Percentiles rank a stretch among this genome's conserved stretches.
These are phyloP conservation scores for Arachnopeziza araneosa DNA, from an alignment of 2,329 filamentous ascomycete genomes.

Conservation along the genomic window DNA sequence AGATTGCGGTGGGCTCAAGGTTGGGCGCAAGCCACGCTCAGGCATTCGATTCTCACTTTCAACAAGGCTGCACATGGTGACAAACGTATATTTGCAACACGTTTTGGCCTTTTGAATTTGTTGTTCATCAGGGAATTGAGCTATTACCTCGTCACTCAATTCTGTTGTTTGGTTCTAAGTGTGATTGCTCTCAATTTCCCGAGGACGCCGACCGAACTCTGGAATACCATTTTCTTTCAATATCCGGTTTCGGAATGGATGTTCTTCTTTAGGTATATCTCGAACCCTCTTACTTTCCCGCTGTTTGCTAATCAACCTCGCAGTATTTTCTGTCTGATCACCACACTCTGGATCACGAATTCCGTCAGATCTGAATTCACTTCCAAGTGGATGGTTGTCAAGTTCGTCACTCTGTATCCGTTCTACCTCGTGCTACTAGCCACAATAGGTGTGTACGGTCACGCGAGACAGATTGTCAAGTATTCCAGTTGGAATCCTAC, in stretches of 20 bases:
- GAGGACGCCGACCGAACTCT: slow-evolving; percentile 26
- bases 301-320: neutral
- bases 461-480: slow-evolving; percentile 24
- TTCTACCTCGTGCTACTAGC: slow-evolving; percentile 39
- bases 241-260: slow-evolving; percentile 44
- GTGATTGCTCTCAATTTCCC: slow-evolving; percentile 42
- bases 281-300: neutral
- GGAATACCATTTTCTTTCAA: slow-evolving; percentile 41
- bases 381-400: slow-evolving; percentile 34
- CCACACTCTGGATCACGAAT: slow-evolving; percentile 42
- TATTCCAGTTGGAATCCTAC: slow-evolving; percentile 46
- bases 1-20: slow-evolving; percentile 45
- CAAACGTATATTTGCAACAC: slow-evolving; percentile 32
- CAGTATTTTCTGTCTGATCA: slow-evolving; percentile 37
- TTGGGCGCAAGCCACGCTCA: slow-evolving; percentile 42
- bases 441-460: slow-evolving; percentile 7
- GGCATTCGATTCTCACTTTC: slow-evolving; percentile 38
- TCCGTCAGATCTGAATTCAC: slow-evolving; percentile 42
- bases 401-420: slow-evolving; percentile 39
- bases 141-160: slow-evolving; percentile 45
- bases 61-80: slow-evolving; percentile 31
- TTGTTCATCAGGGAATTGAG: slow-evolving; percentile 40
- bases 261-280: slow-evolving; percentile 38
- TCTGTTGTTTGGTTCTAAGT: slow-evolving; percentile 40
- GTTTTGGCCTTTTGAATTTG: slow-evolving; percentile 40